phyloP scores from a whole-genome alignment of 441 rosid species.

The Pelargonium myrrhifolium region DNA sequence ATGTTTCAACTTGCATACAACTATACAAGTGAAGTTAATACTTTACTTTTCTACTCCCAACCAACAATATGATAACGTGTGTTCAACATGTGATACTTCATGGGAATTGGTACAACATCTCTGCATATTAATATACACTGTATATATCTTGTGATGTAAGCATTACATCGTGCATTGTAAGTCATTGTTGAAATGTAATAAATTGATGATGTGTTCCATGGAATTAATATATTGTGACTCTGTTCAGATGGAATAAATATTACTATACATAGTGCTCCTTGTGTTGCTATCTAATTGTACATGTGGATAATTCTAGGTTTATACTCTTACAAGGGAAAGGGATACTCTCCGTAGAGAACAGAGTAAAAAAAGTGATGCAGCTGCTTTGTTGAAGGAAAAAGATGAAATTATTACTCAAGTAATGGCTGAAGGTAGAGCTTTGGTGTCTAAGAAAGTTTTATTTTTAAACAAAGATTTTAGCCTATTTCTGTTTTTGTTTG shows the following conservation, averaged over 20 bases:
- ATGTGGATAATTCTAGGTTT: constrained; percentile 42
- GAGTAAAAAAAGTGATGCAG: constrained; percentile 88
- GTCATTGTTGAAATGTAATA: neutral
- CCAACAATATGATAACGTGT: neutral
- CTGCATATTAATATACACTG: neutral
- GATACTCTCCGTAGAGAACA: constrained; percentile 98
- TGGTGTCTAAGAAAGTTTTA: constrained; percentile 4
- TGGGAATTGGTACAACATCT: neutral
- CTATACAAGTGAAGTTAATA: neutral
- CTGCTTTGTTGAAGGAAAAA: constrained; percentile 94
- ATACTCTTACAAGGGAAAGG: constrained; percentile 95
- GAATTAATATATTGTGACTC: neutral
- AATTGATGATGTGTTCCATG: neutral
- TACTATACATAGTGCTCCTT: constrained; percentile 6
- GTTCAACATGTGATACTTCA: neutral
- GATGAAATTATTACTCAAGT: constrained; percentile 97
- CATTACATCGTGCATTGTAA: neutral
- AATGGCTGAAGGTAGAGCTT: constrained; percentile 92
- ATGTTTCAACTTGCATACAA: no score
- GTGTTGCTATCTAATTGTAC: constrained; percentile 8
- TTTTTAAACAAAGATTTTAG: neutral
- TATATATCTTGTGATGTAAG: neutral
- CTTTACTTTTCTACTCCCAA: neutral
- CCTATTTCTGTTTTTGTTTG: neutral
- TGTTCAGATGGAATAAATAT: neutral